Evolutionary conservation across 169 alveolate genomes (phyloP), one percentile per base, ranked within the genome.

Genomic region (Eimeria acervulina): DNA sequence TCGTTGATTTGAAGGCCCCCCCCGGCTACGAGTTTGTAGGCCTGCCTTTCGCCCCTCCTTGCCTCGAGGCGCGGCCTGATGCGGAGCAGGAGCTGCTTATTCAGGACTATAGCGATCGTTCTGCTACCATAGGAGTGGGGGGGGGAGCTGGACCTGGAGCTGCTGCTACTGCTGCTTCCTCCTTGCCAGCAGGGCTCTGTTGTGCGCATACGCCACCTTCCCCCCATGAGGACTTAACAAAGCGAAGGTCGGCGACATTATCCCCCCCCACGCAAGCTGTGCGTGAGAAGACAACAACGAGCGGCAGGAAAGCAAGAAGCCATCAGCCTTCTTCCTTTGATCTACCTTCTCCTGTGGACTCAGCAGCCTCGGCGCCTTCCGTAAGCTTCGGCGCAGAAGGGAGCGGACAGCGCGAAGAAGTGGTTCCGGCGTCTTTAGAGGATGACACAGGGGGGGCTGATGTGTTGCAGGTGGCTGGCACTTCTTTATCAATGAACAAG

Each of bases 21-120:
- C 90, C 90, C 10, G 90, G 90, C 90, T 81, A 81, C 90, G 90
- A 81, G 47, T 44, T 33, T 51, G 47, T 81, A 81, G 90, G 28
- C 68, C 40, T 81, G 6, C 10, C 63, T 17, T 36, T 23, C 26
- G 66, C 26, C 8, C 10, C 90, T 31, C n/a, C 74, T 44, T 4
- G 44, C 47, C 70, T 81, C 70, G 70, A 44, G 90, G 70, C 66
- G 90, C 90, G 72, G 13, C 47, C 72, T 36, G 72, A 21, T 17
- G 90, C 90, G 33, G 72, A 81, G 90, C 90, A 81, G 47, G 72
- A 81, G 68, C 72, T 44, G 47, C 90, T 51, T 23, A 47, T 51
- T 31, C 90, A 47, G 26, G 90, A 81, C 40, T 28, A 47, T 72
- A 44, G 23, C 15, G 87, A 55, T 23, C 80, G 80, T 42, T 68